Conservation (phyloP, 1,284 basidiomycete genomes). For the Fistulina hepatica region DNA sequence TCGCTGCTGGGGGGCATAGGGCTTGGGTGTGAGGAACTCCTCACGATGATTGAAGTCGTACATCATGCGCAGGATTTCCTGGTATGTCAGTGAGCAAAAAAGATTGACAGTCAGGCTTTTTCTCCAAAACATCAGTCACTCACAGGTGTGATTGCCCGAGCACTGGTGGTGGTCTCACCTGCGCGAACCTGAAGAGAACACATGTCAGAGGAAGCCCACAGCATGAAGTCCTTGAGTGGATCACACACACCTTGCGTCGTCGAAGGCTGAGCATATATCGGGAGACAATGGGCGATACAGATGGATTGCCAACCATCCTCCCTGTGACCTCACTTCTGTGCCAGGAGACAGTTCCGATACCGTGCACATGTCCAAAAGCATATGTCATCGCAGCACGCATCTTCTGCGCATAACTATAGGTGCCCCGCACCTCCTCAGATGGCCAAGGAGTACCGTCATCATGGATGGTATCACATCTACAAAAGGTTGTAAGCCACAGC, state of each 20-base stretch:
- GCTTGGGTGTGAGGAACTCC: conserved; percentile 12
- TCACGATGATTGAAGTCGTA: conserved; percentile 18
- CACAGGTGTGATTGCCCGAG: conserved; percentile 21
- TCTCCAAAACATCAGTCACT: conserved; percentile 5
- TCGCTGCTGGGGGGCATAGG: conserved; percentile 8
- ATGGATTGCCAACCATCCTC: conserved; percentile 22
- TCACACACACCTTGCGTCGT: conserved; percentile 19
- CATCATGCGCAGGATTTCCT: conserved; percentile 17
- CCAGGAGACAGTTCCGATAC: conserved; percentile 22
- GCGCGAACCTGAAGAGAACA: conserved; percentile 13
- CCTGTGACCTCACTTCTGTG: conserved; percentile 15
- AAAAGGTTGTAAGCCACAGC: neutral
- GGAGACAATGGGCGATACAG: conserved; percentile 21
- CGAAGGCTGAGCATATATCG: conserved; percentile 25
- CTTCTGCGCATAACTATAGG: conserved; percentile 25
- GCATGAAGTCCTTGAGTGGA: neutral
- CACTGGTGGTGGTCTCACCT: conserved; percentile 22
- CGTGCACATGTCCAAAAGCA: conserved; percentile 20
- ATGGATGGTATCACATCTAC: conserved; percentile 20
- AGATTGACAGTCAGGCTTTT: neutral
- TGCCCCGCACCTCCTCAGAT: conserved; percentile 4
- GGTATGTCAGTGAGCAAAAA: neutral
- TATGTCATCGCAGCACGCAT: conserved; percentile 25
- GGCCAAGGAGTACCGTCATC: conserved; percentile 18
- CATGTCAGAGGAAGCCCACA: neutral